phyloP scores from a whole-genome alignment of 108 stramenopile genomes.

The Stephanodiscus triporus region DNA sequence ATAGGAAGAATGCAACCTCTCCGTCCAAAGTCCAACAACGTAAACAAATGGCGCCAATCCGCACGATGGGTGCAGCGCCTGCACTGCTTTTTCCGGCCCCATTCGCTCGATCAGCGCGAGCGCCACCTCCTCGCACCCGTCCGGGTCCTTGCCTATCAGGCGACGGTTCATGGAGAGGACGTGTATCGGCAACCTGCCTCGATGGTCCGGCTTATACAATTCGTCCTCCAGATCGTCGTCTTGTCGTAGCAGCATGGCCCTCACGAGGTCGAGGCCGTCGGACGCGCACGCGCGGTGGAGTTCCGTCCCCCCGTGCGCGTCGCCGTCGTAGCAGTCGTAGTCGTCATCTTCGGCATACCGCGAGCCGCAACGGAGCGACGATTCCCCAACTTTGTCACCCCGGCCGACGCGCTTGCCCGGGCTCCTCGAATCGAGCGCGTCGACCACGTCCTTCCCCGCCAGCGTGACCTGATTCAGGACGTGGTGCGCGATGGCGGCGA shows the following conservation, averaged over 20 bases:
- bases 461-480: constrained; percentile 35
- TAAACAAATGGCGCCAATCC: constrained; percentile 38
- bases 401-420: neutral
- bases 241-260: constrained; percentile 11
- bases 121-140: constrained; percentile 34
- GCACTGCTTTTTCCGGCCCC: constrained; percentile 31
- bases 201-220: constrained; percentile 10
- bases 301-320: constrained; percentile 24
- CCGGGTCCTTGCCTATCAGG: constrained; percentile 21
- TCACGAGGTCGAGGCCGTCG: constrained; percentile 14
- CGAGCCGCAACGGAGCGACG: neutral
- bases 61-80: constrained; percentile 24
- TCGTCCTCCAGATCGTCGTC: constrained; percentile 5
- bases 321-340: neutral
- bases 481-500: constrained; percentile 21
- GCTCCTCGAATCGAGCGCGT: constrained; percentile 3
- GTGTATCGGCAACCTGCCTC: constrained; percentile 36
- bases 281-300: constrained; percentile 49
- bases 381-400: neutral
- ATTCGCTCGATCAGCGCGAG: constrained; percentile 27
- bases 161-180: constrained; percentile 27
- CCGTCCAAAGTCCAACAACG: constrained; percentile 32
- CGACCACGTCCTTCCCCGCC: constrained; percentile 31
- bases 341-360: neutral
- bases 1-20: constrained; percentile 17